Conservation (phyloP, 345 rosid genomes). For the Cardamine resedifolia region DNA sequence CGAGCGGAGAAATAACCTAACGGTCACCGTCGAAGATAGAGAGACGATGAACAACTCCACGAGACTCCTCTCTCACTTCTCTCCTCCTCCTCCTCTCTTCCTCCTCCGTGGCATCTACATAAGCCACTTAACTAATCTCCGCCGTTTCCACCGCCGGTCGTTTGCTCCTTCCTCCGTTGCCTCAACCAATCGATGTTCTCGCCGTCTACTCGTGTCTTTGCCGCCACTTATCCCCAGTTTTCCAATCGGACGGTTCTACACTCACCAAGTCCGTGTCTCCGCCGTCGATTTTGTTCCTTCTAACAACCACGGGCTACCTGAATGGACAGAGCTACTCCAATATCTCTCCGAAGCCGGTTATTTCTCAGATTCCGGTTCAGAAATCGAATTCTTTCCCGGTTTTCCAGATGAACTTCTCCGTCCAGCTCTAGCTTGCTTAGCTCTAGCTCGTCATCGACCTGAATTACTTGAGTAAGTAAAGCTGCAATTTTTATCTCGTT, state of each 20-base stretch:
- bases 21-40: conserved; percentile 21
- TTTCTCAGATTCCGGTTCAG: conserved; percentile 29
- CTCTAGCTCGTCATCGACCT: conserved; percentile 65
- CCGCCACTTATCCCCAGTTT: conserved; percentile 26
- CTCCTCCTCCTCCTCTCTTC: conserved; percentile 44
- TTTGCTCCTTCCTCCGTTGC: conserved; percentile 16
- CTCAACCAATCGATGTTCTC: conserved; percentile 15
- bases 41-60: conserved; percentile 59
- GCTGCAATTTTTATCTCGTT: background rate
- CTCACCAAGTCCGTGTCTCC: conserved; percentile 28
- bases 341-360: conserved; percentile 47
- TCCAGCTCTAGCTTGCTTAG: conserved; percentile 60
- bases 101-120: conserved; percentile 35
- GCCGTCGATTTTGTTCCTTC: conserved; percentile 20
- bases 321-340: conserved; percentile 44
- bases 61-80: conserved; percentile 60
- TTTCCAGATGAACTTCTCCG: conserved; percentile 55
- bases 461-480: conserved; percentile 47
- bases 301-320: conserved; percentile 41
- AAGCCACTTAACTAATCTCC: conserved; percentile 39
- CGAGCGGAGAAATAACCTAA: conserved; percentile 6
- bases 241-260: conserved; percentile 28
- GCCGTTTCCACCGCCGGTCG: conserved; percentile 12
- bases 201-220: background rate
- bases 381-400: conserved; percentile 39